phyloP scores from a whole-genome alignment of 768 basidiomycete species.

The Sutorius australiensis region DNA sequence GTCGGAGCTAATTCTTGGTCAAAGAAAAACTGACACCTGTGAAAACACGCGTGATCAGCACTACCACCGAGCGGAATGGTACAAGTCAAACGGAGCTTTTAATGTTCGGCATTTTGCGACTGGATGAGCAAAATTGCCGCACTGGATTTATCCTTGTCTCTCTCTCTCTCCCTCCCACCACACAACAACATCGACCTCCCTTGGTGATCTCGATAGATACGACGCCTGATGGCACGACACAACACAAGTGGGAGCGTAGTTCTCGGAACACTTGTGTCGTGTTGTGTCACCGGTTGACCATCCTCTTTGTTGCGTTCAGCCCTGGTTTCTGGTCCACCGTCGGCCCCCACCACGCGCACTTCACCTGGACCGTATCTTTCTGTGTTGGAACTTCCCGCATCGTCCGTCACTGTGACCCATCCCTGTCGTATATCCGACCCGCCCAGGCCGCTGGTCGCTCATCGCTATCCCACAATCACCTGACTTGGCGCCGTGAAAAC shows the following conservation, averaged over 20 bases:
- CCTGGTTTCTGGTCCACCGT: not conserved
- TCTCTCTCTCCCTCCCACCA: too few species aligned
- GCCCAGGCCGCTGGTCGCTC: too few species aligned
- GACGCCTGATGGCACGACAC: constrained; percentile 8
- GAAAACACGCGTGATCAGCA: too few species aligned
- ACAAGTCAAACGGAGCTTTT: too few species aligned
- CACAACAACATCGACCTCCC: too few species aligned
- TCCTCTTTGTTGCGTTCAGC: not conserved
- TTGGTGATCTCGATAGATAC: not conserved
- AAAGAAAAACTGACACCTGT: too few species aligned
- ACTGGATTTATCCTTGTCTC: too few species aligned
- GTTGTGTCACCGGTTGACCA: constrained; percentile 9
- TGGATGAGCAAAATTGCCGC: too few species aligned
- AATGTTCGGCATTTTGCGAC: too few species aligned
- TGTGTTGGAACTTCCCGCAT: not conserved
- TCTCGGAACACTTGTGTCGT: constrained; percentile 39
- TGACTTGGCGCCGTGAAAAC: not conserved
- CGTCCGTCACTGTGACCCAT: not conserved
- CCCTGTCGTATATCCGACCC: not conserved
- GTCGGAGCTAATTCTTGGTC: too few species aligned
- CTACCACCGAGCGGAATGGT: too few species aligned
- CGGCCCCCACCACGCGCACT: not conserved
- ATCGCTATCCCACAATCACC: constrained; percentile 5
- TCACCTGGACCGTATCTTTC: too few species aligned
- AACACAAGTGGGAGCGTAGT: constrained; percentile 44